These are phyloP conservation scores for Didymosphaeria variabile DNA, from an alignment of 2,329 filamentous ascomycete genomes.

Conservation along the genomic window DNA sequence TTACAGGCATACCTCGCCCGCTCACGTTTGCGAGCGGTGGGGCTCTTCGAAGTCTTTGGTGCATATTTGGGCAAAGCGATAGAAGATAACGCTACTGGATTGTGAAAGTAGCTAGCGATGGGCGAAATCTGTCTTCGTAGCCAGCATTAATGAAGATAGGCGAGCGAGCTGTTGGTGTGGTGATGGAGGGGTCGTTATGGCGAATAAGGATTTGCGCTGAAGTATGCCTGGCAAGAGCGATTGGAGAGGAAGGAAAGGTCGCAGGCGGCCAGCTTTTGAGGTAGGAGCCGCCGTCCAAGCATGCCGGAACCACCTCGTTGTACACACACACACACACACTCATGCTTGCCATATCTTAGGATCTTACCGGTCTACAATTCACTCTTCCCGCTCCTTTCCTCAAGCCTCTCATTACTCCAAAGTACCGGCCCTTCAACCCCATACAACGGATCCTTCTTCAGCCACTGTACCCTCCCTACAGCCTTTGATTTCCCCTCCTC, in stretches of 20 bases:
- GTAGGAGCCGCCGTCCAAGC: not conserved
- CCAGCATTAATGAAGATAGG: not conserved
- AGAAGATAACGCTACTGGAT: not conserved
- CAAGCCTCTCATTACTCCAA: slow-evolving; percentile 33
- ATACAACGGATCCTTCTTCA: slow-evolving; percentile 65
- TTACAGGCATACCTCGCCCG: not conserved
- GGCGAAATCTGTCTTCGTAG: not conserved
- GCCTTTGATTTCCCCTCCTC: slow-evolving; percentile 63
- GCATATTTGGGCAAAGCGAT: not conserved
- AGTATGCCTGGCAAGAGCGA: not conserved
- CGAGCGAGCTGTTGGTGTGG: slow-evolving; percentile 2
- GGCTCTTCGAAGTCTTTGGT: not conserved
- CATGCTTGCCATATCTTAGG: not conserved
- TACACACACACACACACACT: too few relatives aligned
- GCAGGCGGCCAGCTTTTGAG: not conserved
- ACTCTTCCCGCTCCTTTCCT: slow-evolving; percentile 14
- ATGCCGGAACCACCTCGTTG: too few relatives aligned
- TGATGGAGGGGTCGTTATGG: not conserved
- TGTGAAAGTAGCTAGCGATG: not conserved
- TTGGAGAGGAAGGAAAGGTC: not conserved
- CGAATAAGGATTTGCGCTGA: not conserved
- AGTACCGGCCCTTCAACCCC: slow-evolving; percentile 36
- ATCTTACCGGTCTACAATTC: slow-evolving; percentile 12
- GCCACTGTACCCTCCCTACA: slow-evolving; percentile 65
- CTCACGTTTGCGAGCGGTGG: too few relatives aligned